phyloP scores from a whole-genome alignment of 805 yeast species.

The Wickerhamiella sergipiensis region DNA sequence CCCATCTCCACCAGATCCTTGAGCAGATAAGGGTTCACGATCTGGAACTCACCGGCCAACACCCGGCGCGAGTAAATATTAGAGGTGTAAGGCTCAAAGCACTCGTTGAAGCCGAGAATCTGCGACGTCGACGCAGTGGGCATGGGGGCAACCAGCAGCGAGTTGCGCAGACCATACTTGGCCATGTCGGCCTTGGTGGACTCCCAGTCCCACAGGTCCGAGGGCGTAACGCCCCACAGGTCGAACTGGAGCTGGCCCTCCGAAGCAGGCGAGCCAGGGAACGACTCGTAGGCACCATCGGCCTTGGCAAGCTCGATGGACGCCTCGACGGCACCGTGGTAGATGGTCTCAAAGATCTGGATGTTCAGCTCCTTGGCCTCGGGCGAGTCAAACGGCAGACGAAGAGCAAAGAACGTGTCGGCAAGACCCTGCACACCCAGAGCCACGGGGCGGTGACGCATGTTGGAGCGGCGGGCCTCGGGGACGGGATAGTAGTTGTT shows the following conservation, averaged over 20 bases:
- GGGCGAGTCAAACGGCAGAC: constrained; percentile 74
- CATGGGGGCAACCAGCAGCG: constrained; percentile 71
- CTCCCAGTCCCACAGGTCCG: constrained; percentile 83
- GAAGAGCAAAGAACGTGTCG: constrained; percentile 65
- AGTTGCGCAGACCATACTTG: constrained; percentile 67
- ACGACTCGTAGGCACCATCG: constrained; percentile 59
- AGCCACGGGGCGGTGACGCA: constrained; percentile 86
- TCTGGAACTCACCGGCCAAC: constrained; percentile 84
- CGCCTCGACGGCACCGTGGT: constrained; percentile 83
- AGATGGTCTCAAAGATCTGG: constrained; percentile 88
- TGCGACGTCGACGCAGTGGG: constrained; percentile 98
- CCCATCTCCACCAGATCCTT: constrained; percentile 72
- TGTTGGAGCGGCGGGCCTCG: constrained; percentile 61
- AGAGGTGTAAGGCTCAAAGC: constrained; percentile 93
- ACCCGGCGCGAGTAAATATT: constrained; percentile 86
- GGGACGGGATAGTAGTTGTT: constrained; percentile 72
- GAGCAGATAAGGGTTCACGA: constrained; percentile 75
- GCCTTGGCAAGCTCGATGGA: constrained; percentile 66
- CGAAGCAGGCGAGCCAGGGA: constrained; percentile 81
- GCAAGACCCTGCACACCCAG: constrained; percentile 97
- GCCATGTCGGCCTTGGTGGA: constrained; percentile 43
- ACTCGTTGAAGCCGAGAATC: constrained; percentile 84
- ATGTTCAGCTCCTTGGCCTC: constrained; percentile 64
- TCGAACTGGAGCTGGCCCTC: constrained; percentile 76
- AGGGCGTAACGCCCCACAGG: constrained; percentile 69